Base-by-base conservation (phyloP, 1,284 basidiomycete species). In the Rhodotorula sp. region DNA sequence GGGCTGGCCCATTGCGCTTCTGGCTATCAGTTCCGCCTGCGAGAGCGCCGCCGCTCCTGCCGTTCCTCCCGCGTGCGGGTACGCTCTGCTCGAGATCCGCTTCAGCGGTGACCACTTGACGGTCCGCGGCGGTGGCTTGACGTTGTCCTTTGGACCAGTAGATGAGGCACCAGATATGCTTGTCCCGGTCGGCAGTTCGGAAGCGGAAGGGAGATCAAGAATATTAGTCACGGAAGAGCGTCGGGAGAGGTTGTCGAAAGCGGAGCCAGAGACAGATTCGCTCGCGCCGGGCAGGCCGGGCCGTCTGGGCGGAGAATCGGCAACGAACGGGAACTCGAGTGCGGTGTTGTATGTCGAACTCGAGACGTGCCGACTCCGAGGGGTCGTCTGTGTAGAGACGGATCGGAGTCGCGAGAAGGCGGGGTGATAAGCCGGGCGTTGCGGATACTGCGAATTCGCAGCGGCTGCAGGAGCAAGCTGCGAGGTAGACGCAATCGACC, bases 81-180 rank as follows among this genome's bases (percentile, higher is more conserved):
- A 67, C 84, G 85, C 26, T 82, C 83, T 68, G 79, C 85, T 54
- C 81, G 83, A 81, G 83, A 93, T 73, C 86, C 81, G 69, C 83
- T 87, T 86, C 58, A 96, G 82, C n/a, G 86, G 84, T 0, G 89
- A 87, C 91, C 91, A 94, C 63, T 84, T 85, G 79, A 94, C 76
- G 64, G 51, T 54, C 42, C 37, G 62, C 37, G 42, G 48, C n/a
- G 24, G 63, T 20, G 68, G 64, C 6, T 44, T 62, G n/a, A 15
- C 24, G 14, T 37, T 33, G 15, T 48, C 57, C 6, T 17, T 48
- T 5, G 29, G 22, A 17, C 33, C 46, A 20, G 12, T 22, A 3
- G 56, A 51, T 0, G 72, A 68, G 7, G 72, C 54, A 3, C 48
- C 54, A 4, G 66, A 56, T 22, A 46, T 22, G 30, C 48, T 33